Evolutionary conservation across 257 asterid genomes (phyloP).

Genomic region (Cynanchum wilfordii): DNA sequence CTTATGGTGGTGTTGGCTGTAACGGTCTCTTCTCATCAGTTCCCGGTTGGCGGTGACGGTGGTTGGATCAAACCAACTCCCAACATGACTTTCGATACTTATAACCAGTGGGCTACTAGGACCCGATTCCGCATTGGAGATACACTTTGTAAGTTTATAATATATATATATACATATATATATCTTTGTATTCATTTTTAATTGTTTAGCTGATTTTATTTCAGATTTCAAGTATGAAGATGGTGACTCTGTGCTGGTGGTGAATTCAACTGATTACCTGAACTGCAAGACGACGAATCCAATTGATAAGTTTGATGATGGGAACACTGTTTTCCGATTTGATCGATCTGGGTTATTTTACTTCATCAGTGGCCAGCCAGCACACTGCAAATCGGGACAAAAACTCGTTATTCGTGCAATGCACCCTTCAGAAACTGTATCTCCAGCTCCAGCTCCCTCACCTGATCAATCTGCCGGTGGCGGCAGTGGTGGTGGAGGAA

Average conservation of each 20-base stretch:
- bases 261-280: constrained; percentile 40
- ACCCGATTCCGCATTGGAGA: constrained; percentile 67
- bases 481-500: constrained; percentile 16
- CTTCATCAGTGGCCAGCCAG: constrained; percentile 65
- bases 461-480: constrained; percentile 12
- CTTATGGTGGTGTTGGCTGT: constrained; percentile 22
- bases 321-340: constrained; percentile 41
- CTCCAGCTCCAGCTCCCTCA: constrained; percentile 33
- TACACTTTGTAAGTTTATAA: constrained; percentile 52
- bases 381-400: constrained; percentile 59
- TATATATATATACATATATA: too few species aligned
- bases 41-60: constrained; percentile 44
- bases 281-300: constrained; percentile 52
- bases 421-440: constrained; percentile 39
- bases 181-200: background rate
- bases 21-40: constrained; percentile 38
- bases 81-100: constrained; percentile 46
- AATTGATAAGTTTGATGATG: constrained; percentile 43
- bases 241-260: constrained; percentile 65
- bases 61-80: constrained; percentile 63
- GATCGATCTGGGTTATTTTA: constrained; percentile 50
- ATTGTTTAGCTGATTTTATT: background rate
- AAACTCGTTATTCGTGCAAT: constrained; percentile 56
- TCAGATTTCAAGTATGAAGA: constrained; percentile 57
- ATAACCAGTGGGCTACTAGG: constrained; percentile 71